Base-by-base conservation (phyloP, 495 filamentous ascomycete species). In the Neurospora sp. region DNA sequence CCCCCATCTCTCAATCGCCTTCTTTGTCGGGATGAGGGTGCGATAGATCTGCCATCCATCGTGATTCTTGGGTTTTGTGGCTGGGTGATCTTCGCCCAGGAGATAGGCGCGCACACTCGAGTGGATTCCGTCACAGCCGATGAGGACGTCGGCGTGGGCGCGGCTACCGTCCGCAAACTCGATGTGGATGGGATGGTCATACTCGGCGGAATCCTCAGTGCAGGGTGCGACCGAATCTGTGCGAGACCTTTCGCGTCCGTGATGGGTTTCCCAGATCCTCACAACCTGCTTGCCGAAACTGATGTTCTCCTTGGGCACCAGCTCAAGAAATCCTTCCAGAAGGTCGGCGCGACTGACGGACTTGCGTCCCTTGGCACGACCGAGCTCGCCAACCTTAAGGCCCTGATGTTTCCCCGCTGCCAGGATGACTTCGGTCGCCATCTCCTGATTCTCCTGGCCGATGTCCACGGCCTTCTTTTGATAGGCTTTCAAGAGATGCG, bases 51-150 rank as follows among this genome's bases (percentile, higher is more conserved):
- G 77, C 79, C 81, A 85, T 66, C 81, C 72, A 69, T 83, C 81
- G 71, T 82, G 80, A 75, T 83, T 83, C 68, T 82, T 79, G 16
- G 84, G 80, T 35, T 70, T n/a, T 5, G 78, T 76, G 31, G 83
- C 82, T 5, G 81, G 80, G 70, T 84, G 82, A 40, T 80, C 71
- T 39, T 76, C 46, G 1, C 83, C 82, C 8, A 85, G 76, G 14
- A 87, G 71, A 73, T 84, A 79, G 48, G 66, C 68, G 5, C 85
- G 80, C n/a, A 81, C 81, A 14, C 76, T 44, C 68, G 78, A 80
- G 42, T 84, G 83, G n/a, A 87, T 82, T 37, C 85, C 85, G 70
- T 87, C 85, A n/a, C 83, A 84, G 2, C 80, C 83, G 3, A 87
- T 71, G 53, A 87, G 73, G 35, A 81, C 78, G 70, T 85, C 79